These are phyloP conservation scores for Cardamine occulta DNA, from an alignment of 345 rosid genomes.

Conservation along the genomic window DNA sequence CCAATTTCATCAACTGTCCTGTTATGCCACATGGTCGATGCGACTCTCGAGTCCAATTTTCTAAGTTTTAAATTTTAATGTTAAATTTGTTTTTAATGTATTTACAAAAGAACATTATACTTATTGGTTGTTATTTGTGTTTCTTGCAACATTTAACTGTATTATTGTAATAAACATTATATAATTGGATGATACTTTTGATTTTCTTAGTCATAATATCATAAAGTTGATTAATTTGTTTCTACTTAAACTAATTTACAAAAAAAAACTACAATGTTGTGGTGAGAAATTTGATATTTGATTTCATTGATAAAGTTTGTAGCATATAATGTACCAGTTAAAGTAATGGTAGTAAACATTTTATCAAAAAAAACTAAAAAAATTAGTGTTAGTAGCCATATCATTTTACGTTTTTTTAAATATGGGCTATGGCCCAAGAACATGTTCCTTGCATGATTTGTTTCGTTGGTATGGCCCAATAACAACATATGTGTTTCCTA, in stretches of 20 bases:
- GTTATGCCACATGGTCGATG: conserved; percentile 56
- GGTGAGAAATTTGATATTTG: no score
- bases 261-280: no score
- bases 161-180: not conserved
- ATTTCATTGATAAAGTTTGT: no score
- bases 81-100: not conserved
- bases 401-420: no score
- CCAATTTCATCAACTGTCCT: conserved; percentile 74
- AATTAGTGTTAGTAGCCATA: no score
- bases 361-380: no score
- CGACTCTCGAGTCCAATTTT: conserved; percentile 61
- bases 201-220: not conserved
- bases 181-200: not conserved
- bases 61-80: conserved; percentile 53
- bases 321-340: no score
- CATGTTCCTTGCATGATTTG: no score
- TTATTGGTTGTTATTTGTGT: not conserved
- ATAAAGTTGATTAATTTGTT: not conserved
- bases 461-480: no score
- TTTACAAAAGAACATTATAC: not conserved
- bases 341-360: no score
- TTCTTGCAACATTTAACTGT: conserved; percentile 9
- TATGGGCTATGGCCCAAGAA: no score
- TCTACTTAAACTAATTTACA: not conserved
- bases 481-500: no score